Evolutionary conservation across 169 alveolate species (phyloP), one percentile per base, ranked within the genome.

Genomic region (Plasmodium cynomolgi): DNA sequence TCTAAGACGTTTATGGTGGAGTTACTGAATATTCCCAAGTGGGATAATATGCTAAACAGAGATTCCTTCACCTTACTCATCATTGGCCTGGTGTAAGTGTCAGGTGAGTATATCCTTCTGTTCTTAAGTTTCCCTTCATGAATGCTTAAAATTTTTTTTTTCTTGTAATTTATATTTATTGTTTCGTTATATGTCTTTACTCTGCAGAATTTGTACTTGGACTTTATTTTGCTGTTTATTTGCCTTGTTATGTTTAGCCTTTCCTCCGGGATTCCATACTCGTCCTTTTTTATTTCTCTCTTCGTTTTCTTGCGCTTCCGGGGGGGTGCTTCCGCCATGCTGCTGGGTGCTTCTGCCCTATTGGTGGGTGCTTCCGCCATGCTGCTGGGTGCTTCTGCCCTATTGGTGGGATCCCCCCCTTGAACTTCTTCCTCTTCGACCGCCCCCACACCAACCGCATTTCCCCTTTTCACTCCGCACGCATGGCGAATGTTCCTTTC

Each of bases 51-150:
- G 56, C 90, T 80, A 77, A 96, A 96, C 31, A 96, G 47, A 6
- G 97, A 92, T 71, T 93, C 93, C 58, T 96, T 96, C 34, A 96
- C 97, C 84, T 83, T 96, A 84, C 93, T 85, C 97, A 96, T 96
- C 96, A 96, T 94, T 17, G 98, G 98, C 56, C 98, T 72, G 3
- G 97, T 74, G 71, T 90, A 92, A 23, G 56, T 93, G 83, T 80
- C 97, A 92, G 79, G 98, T 94, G 84, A 95, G 83, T 86, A 96
- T 72, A 34, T 83, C 41, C 75, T 96, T 39, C 83, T 96, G 29
- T 91, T 98, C 96, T 88, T 96, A 93, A 68, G 90, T 33, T 23
- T 80, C 54, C 96, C 96, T 33, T 85, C 94, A 84, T 80, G 85
- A 11, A 93, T 85, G 50, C 91, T 83, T 84, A 93, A 81, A 62